Conservation (phyloP, 495 filamentous ascomycete species). For the Aspergillus kassunensis region DNA sequence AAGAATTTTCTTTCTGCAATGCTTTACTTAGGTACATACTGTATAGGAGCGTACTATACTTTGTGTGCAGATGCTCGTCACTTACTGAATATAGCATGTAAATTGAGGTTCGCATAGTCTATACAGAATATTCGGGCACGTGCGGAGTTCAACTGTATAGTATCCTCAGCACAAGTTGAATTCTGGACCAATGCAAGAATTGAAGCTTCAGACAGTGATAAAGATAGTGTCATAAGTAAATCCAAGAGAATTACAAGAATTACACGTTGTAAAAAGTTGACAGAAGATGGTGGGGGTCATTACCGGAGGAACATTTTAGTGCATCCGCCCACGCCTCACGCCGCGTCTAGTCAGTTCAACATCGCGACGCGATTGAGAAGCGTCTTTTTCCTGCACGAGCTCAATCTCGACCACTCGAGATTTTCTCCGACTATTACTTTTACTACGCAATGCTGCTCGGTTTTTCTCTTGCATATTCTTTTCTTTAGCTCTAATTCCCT, state of each 20-base stretch:
- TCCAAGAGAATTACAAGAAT: too few relatives aligned
- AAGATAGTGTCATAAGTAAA: too few relatives aligned
- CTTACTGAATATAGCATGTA: not conserved
- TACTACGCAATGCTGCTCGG: conserved; percentile 12
- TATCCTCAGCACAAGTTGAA: too few relatives aligned
- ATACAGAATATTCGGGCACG: not conserved
- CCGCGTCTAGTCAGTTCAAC: too few relatives aligned
- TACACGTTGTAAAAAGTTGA: too few relatives aligned
- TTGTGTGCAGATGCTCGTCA: not conserved
- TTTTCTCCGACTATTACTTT: conserved; percentile 16
- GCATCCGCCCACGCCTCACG: too few relatives aligned
- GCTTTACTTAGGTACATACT: not conserved
- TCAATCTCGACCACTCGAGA: conserved; percentile 10
- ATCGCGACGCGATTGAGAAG: conserved; percentile 41
- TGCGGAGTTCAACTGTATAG: too few relatives aligned
- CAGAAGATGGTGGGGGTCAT: too few relatives aligned
- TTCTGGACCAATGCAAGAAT: too few relatives aligned
- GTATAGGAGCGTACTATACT: not conserved
- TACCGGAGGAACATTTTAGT: too few relatives aligned
- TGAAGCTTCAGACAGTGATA: too few relatives aligned
- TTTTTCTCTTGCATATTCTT: conserved; percentile 11
- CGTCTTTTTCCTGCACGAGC: too few relatives aligned
- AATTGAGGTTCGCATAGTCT: not conserved
- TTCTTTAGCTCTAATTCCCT: conserved; percentile 12
- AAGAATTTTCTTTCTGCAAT: not conserved